phyloP scores from a whole-genome alignment of 179 eudicot species.

The Patellifolia procumbens region DNA sequence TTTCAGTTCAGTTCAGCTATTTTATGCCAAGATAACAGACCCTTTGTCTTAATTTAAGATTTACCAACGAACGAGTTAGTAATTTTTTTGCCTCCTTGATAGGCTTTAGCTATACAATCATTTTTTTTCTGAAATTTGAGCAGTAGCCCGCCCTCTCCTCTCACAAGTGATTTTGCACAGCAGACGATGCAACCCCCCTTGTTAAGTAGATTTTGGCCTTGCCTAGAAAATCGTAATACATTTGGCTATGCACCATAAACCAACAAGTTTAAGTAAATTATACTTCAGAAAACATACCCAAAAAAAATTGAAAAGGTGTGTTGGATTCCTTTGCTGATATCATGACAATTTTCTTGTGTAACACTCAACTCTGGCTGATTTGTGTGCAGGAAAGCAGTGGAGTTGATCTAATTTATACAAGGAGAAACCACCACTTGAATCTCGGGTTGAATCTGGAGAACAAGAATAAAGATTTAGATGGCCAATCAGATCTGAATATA shows the following conservation, averaged over 20 bases:
- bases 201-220: not conserved
- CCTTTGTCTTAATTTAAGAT: not conserved
- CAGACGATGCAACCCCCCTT: not conserved
- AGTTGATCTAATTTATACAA: slow-evolving; percentile 20
- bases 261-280: too few species aligned
- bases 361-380: not conserved
- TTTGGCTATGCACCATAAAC: not conserved
- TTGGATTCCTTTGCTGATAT: not conserved
- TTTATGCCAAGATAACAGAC: too few species aligned
- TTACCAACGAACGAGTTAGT: not conserved
- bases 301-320: not conserved
- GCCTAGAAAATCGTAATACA: not conserved
- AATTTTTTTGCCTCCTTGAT: not conserved
- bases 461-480: slow-evolving; percentile 5
- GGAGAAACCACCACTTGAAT: slow-evolving; percentile 29
- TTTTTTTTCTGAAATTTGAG: not conserved
- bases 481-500: slow-evolving; percentile 7
- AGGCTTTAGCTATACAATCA: not conserved
- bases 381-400: slow-evolving; percentile 21
- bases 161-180: not conserved
- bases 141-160: not conserved
- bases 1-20: too few species aligned
- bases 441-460: slow-evolving; percentile 5
- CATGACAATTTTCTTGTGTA: not conserved
- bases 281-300: too few species aligned